Evolutionary conservation across 1,284 basidiomycete genomes (phyloP), one percentile per base, ranked within the genome.

Genomic region (Fomitopsis palustris): DNA sequence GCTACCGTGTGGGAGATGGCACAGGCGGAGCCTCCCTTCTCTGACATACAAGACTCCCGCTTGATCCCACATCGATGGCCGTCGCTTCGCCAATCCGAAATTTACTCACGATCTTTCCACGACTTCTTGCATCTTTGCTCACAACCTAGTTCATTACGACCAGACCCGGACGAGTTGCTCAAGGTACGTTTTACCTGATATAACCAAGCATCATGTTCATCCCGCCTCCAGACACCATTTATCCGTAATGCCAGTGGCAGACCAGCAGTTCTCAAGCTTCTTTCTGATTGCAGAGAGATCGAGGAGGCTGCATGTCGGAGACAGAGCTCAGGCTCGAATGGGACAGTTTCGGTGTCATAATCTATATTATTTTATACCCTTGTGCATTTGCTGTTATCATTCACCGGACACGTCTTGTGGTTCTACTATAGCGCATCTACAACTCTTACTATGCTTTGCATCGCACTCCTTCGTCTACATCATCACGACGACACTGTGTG

Each of bases 1-100:
- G 90, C 90, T 2, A 93, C 90, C 0, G 78, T 88, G 0, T 92
- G 90, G 90, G 90, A 93, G 69, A 81, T 90, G 71, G 87, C 87
- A 0, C 81, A 92, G 68, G 81, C 84, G 17, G 77, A 82, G 56
- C 90, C 90, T 8, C 90, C 90, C 0, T 93, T 92, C 68, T 77
- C 81, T 4, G 81, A 84, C 59, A 75, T 82, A 1, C 78, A 83
- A 55, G 75, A 79, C 59, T 62, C 74, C 6, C 67, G 69, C 16
- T 76, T 81, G 52, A 69, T 88, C 10, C 79, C 77, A 8, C 78
- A 84, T 21, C 81, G 83, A 4, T 89, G 87, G 83, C 90, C 90
- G 4, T 74, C 82, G 12, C 69, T 92, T 41, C 72, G 74, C 42
- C 76, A 84, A 37, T 81, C 86, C 7, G 80, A 86, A 55, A 72